Conservation (phyloP, 1,284 basidiomycete genomes). For the Cronartium quercuum region DNA sequence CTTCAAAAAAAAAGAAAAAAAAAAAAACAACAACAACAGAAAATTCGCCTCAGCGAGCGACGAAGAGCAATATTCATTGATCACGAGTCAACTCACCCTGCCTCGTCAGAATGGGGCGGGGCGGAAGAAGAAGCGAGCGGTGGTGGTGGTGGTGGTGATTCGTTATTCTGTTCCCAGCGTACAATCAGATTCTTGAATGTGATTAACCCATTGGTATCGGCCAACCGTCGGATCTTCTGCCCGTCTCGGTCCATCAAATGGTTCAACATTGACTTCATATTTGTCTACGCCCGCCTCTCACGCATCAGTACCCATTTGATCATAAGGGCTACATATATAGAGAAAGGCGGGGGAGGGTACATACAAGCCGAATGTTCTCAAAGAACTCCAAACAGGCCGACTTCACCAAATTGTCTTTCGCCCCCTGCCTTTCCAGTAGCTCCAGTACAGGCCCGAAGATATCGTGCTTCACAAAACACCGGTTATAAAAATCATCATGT, state of each 20-base stretch:
- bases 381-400: slow-evolving; percentile 94
- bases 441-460: slow-evolving; percentile 74
- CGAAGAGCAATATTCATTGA: too few species aligned
- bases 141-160: slow-evolving; percentile 46
- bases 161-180: slow-evolving; percentile 85
- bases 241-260: slow-evolving; percentile 76
- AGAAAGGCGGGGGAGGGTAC: slow-evolving; percentile 43
- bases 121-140: neutral
- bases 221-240: slow-evolving; percentile 61
- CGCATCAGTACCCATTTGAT: slow-evolving; percentile 1
- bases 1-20: too few species aligned
- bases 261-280: slow-evolving; percentile 73
- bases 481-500: slow-evolving; percentile 78
- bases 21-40: too few species aligned
- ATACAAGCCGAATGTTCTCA: slow-evolving; percentile 75
- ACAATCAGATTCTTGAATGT: slow-evolving; percentile 67
- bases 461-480: slow-evolving; percentile 77
- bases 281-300: slow-evolving; percentile 38
- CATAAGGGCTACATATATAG: neutral
- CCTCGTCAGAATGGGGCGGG: slow-evolving; percentile 14
- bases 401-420: slow-evolving; percentile 81
- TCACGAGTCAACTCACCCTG: slow-evolving; percentile 31
- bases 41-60: too few species aligned
- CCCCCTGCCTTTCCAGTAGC: slow-evolving; percentile 70
- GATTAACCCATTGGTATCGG: slow-evolving; percentile 57